Percentiles rank a stretch among this genome's conserved stretches.
phyloP scores from a whole-genome alignment of 2,329 filamentous ascomycete genomes.

The Fusarium xylarioides region DNA sequence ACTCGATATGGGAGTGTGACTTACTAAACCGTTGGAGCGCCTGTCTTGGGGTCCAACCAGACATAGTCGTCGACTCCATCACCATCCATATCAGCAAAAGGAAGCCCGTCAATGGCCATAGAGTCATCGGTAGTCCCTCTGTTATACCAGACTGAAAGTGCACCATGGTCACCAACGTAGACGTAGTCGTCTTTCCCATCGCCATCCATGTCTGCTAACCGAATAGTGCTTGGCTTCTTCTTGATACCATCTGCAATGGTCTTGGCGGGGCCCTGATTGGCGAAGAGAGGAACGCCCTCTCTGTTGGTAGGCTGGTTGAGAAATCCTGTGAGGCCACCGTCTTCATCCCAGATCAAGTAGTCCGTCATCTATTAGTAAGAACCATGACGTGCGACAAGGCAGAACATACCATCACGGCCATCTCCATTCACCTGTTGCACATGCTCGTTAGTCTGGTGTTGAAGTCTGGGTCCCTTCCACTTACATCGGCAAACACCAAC shows the following conservation, averaged over 20 bases:
- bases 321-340: conserved; percentile 4
- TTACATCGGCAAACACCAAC: conserved; percentile 11
- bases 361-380: background rate
- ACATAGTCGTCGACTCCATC: conserved; percentile 16
- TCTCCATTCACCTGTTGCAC: background rate
- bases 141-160: conserved; percentile 39
- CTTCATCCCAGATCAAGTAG: conserved; percentile 22
- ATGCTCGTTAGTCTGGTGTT: rapidly evolving
- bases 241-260: conserved; percentile 10
- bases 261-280: background rate
- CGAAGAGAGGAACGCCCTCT: conserved; percentile 4
- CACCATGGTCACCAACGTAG: conserved; percentile 19
- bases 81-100: conserved; percentile 19
- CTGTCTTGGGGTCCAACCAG: conserved; percentile 5
- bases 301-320: conserved; percentile 7
- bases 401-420: conserved; percentile 1
- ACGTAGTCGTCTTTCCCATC: conserved; percentile 31
- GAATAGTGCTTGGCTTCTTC: conserved; percentile 13
- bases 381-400: rapidly evolving
- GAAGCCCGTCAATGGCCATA: conserved; percentile 3
- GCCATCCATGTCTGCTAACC: conserved; percentile 34
- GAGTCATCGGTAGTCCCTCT: background rate
- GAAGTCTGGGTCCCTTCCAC: background rate
- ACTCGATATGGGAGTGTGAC: background rate
- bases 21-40: conserved; percentile 4